Evolutionary conservation across 306 rosid species (phyloP).

Genomic region (Lotus japonicus): DNA sequence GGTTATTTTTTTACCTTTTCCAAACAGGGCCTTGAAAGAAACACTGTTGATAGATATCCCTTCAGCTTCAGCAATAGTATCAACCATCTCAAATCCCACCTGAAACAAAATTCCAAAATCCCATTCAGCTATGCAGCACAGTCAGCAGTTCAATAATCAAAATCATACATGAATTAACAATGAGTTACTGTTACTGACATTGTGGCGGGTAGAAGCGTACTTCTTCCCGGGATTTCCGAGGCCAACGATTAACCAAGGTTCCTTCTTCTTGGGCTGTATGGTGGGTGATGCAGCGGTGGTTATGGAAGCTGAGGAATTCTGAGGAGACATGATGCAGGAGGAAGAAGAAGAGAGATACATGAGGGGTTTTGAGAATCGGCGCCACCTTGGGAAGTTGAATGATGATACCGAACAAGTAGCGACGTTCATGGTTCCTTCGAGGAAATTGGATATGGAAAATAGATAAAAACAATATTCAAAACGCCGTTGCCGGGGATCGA

Average conservation of each 20-base stretch:
- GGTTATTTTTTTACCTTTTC: constrained; percentile 51
- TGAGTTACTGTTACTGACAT: too few species aligned
- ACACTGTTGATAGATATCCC: constrained; percentile 62
- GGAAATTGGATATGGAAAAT: too few species aligned
- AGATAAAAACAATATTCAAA: too few species aligned
- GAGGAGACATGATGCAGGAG: constrained; percentile 12
- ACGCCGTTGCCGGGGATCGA: too few species aligned
- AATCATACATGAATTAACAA: too few species aligned
- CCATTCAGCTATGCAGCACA: not conserved
- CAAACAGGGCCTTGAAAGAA: constrained; percentile 76
- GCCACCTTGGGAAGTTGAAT: constrained; percentile 15
- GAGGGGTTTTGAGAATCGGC: constrained; percentile 31
- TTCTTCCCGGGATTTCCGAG: constrained; percentile 85
- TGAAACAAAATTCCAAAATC: constrained; percentile 21
- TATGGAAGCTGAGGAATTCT: constrained; percentile 12
- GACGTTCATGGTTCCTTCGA: constrained; percentile 24
- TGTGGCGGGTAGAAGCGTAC: constrained; percentile 59
- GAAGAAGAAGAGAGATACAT: not conserved
- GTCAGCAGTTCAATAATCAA: not conserved
- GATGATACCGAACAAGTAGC: constrained; percentile 38
- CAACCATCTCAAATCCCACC: constrained; percentile 98
- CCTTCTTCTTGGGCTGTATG: constrained; percentile 32
- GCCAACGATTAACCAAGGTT: constrained; percentile 79
- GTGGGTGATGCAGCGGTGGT: not conserved
- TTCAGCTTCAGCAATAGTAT: constrained; percentile 84